A percentile compares a stretch with the other conserved stretches of the same genome.
Evolutionary conservation across 2,329 filamentous ascomycete species (phyloP).

Genomic region (Cladobotryum mycophilum): DNA sequence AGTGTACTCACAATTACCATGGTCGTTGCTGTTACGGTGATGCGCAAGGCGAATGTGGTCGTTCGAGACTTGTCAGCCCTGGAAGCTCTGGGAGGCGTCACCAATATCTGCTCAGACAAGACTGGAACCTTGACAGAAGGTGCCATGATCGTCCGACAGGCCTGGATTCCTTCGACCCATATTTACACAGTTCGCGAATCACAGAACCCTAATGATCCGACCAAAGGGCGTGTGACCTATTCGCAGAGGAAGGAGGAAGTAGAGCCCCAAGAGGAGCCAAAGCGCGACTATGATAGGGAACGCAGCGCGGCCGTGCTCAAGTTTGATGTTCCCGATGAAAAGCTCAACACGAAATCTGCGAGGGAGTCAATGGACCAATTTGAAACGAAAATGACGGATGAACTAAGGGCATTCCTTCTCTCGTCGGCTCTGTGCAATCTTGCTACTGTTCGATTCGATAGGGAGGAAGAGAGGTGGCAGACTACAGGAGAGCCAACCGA

Average conservation of each 20-base stretch:
- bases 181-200: conserved; percentile 57
- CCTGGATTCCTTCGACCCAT: conserved; percentile 54
- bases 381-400: conserved; percentile 42
- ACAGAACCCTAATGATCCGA: conserved; percentile 56
- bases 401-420: conserved; percentile 46
- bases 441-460: conserved; percentile 50
- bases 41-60: conserved; percentile 59
- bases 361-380: conserved; percentile 25
- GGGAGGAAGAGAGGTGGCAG: conserved; percentile 54
- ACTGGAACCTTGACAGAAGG: conserved; percentile 64
- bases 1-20: conserved; percentile 64
- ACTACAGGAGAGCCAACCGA: conserved; percentile 68
- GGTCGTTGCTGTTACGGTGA: conserved; percentile 57
- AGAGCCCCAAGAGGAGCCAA: conserved; percentile 28
- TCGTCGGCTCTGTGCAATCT: conserved; percentile 60
- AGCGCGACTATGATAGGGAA: conserved; percentile 53
- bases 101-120: conserved; percentile 69
- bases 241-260: conserved; percentile 32
- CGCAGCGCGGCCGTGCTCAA: conserved; percentile 54
- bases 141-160: conserved; percentile 63
- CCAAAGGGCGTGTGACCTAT: conserved; percentile 47
- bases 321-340: conserved; percentile 57
- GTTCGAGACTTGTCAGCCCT: conserved; percentile 60
- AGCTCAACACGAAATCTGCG: conserved; percentile 33
- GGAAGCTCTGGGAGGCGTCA: conserved; percentile 64